Base-by-base conservation (phyloP, 2,329 filamentous ascomycete genomes). In the Xylaria digitata region DNA sequence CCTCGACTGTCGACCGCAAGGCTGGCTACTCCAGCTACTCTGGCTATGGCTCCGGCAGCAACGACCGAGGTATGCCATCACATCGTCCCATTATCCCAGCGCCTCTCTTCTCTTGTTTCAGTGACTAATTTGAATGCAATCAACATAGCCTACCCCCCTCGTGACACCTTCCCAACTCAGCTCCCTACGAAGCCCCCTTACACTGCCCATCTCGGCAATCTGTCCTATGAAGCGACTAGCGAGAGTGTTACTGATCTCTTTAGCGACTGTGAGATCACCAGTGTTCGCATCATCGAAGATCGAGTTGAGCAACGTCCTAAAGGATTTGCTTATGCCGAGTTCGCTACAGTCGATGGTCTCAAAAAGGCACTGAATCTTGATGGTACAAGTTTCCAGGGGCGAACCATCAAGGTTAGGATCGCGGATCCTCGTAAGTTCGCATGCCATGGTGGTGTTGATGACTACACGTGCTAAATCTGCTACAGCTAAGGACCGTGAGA, bases 241-340 rank as follows among this genome's bases (percentile, higher is more conserved):
- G 91, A 90, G 73, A 91, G 94, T 75, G 90, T 99, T 70, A 89
- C 86, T 74, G 92, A 94, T 59, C 96, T 98, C 78, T 97, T 99
- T 78, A 83, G 85, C 59, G 92, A 86, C 63, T 97, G 95, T 80
- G 87, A 93, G 71, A 90, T 97, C 74, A 92, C 92, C 72, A 97
- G 89, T 78, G 93, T 99, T 72, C 92, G 96, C 76, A 94, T 99
- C 75, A 97, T 99, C 71, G 95, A 97, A 83, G 96, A 99, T 82
- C 96, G 95, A 78, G 86, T 97, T 79, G 92, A 96, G 78, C 89
- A 91, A 80, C 94, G 94, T 77, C 96, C 96, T 72, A 99, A 99
- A 85, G 96, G 96, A 55, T 99, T 99, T 76, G 96, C 95, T 69
- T 99, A 99, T 79, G 95, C 97, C 72, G 96, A 99, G 80, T 99